Percentiles rank a stretch among this genome's conserved stretches.
phyloP scores from a whole-genome alignment of 495 filamentous ascomycete genomes.

The Penicillium manginii region DNA sequence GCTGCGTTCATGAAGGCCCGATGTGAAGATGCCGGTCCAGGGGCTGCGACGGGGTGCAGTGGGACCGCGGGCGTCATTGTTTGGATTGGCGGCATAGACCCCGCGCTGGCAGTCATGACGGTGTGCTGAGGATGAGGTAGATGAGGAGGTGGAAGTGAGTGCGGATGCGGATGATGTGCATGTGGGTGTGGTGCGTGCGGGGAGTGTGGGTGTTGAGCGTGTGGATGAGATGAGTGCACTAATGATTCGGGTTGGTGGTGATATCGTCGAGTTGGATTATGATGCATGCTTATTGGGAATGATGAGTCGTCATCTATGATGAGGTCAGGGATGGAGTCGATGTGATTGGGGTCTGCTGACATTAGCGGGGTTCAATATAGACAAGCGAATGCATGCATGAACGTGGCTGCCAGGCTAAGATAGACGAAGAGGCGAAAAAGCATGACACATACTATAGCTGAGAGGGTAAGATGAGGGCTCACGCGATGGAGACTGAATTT shows the following conservation, averaged over 20 bases:
- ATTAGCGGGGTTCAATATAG: not conserved
- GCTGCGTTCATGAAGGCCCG: not conserved
- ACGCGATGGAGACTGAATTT: slow-evolving; percentile 35
- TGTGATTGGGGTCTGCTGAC: slow-evolving; percentile 24
- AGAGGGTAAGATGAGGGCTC: slow-evolving; percentile 28
- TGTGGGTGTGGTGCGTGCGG: not conserved
- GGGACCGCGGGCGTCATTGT: not conserved
- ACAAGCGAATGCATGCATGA: no score
- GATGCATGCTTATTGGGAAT: slow-evolving; percentile 23
- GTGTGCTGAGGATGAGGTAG: not conserved
- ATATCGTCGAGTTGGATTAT: slow-evolving; percentile 12
- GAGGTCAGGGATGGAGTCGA: slow-evolving; percentile 30
- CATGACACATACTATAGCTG: slow-evolving; percentile 20
- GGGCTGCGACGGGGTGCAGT: not conserved
- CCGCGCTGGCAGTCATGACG: not conserved
- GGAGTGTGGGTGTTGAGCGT: slow-evolving; percentile 1
- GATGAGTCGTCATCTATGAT: slow-evolving; percentile 27
- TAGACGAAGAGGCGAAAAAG: not conserved
- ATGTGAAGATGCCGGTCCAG: not conserved
- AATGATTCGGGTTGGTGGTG: slow-evolving; percentile 2
- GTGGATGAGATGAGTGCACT: slow-evolving; percentile 1
- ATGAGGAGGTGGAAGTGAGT: slow-evolving; percentile 3
- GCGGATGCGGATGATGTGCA: slow-evolving; percentile 5
- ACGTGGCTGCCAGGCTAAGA: no score
- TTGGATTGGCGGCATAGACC: not conserved